Base-by-base conservation (phyloP, 1,139 yeast genomes). In the Wickerhamomyces sp. region DNA sequence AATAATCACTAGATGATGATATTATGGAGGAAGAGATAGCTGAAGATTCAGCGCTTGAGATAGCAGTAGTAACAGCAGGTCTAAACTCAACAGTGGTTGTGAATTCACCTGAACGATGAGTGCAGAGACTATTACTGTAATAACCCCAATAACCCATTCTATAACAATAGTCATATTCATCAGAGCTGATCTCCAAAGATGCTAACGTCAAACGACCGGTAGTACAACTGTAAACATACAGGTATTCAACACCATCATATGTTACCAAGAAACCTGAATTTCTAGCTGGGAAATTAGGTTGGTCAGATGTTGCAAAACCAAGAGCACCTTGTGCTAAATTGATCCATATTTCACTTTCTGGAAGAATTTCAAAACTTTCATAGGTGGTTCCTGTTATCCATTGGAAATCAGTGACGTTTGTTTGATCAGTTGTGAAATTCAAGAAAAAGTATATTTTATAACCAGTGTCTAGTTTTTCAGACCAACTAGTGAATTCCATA, bases 41-140 rank as follows among this genome's bases (percentile, higher is more conserved):
- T 15, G 44, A 38, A 6, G 36, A 37, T 14, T 31, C n/a, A 11
- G 36, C 51, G 50, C 31, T 50, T 47, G 26, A 57, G 23, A 18
- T 18, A 51, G 34, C 58, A 50, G 37, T 56, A 51, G 45, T 55
- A 46, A n/a, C 44, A 48, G 14, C 43, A 43, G 52, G 61, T 54
- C 49, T 57, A 51, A 45, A 58, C 45, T 42, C 56, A 47, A 44
- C 43, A 35, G 43, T 35, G 36, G 47, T 48, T 32, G 38, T 44
- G 51, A 33, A 46, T 41, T 38, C 58, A 48, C 34, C 56, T 52
- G 49, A 56, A 11, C 40, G 26, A 15, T 44, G 44, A 0, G 32
- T n/a, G 36, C 48, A 46, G 7, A 13, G 27, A 23, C 32, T 10
- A 10, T 34, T 38, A 14, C 37, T 26, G 27, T 31, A 44, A 31